Evolutionary conservation across 208 protist species (phyloP), one percentile per base, ranked within the genome.

Genomic region (Jaenimonas drosophilae): DNA sequence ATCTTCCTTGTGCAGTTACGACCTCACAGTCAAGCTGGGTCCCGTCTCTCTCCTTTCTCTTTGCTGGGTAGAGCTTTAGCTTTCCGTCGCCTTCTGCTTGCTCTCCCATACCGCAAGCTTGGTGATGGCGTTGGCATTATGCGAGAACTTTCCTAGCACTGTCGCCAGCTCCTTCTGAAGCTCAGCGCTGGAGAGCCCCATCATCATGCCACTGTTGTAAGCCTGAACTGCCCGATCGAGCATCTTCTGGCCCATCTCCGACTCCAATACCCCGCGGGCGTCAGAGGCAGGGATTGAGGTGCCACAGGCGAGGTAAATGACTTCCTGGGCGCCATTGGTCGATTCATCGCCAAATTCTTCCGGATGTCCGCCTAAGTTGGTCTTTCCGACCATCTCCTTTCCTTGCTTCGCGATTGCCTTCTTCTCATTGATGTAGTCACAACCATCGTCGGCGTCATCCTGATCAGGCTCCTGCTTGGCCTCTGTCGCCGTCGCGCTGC

Each of bases 361-460:
- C 5, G 79, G 79, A 49, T 92, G 78, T 5, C 76, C 76, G 48
- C 76, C 77, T 19, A 86, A 69, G 41, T 70, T 67, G 19, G 55
- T 79, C 40, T 82, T 76, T 17, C 79, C 80, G 12, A 90, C 79
- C 45, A 92, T 87, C 33, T 63, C 69, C 45, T 78, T 76, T 12
- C 65, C 77, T 50, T 93, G 74, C 58, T 63, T 16, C 24, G 76
- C 78, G 44, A 93, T 88, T 16, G 67, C 72, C 43, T 77, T 63
- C 72, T 90, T 93, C 62, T 93, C 68, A 28, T 55, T 75, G 48
- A 90, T 88, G 63, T 80, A 78, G 51, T 79, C 76, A 32, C 81
- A 77, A 34, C 71, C 67, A 49, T 89, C 85, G 12, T 42, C 85
- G 17, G 84, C 78, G 38, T 93, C 23, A 2, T 49, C 24, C 34